phyloP scores from a whole-genome alignment of 176 grass and related monocot species.

The Rhynchospora pubera region DNA sequence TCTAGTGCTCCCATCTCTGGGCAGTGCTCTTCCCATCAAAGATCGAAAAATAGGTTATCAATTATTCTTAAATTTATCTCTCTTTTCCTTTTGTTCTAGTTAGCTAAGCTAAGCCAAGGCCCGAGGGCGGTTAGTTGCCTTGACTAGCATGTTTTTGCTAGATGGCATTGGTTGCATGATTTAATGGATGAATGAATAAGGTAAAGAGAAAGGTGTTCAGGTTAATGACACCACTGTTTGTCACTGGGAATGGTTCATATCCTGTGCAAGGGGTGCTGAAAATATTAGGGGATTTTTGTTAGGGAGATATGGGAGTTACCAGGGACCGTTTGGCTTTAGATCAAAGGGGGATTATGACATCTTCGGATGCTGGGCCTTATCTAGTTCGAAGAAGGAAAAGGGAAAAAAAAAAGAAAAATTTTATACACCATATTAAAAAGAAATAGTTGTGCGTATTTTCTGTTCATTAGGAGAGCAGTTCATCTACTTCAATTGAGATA shows the following conservation, averaged over 20 bases:
- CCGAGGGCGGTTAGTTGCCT: neutral
- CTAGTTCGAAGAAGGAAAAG: too few species aligned
- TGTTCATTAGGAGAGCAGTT: neutral
- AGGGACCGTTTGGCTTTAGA: too few species aligned
- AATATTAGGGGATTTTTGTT: too few species aligned
- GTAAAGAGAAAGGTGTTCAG: too few species aligned
- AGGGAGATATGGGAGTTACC: too few species aligned
- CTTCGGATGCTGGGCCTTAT: too few species aligned
- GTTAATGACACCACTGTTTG: too few species aligned
- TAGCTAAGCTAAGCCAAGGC: neutral
- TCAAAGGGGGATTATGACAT: too few species aligned
- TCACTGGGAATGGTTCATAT: too few species aligned
- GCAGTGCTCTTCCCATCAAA: constrained; percentile 18
- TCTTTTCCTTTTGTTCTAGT: neutral
- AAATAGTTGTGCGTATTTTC: neutral
- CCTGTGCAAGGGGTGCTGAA: too few species aligned
- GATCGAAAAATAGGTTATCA: constrained; percentile 20
- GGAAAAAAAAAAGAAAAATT: neutral
- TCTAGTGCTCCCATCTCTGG: constrained; percentile 9
- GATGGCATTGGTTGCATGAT: neutral
- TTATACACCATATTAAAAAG: neutral
- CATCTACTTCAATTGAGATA: neutral
- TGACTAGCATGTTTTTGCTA: neutral
- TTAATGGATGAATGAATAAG: too few species aligned
- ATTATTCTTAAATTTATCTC: neutral